A percentile compares a stretch with the other conserved stretches of the same genome.
Conservation (phyloP, 2,329 filamentous ascomycete species). For the Tolypocladium sp. region DNA sequence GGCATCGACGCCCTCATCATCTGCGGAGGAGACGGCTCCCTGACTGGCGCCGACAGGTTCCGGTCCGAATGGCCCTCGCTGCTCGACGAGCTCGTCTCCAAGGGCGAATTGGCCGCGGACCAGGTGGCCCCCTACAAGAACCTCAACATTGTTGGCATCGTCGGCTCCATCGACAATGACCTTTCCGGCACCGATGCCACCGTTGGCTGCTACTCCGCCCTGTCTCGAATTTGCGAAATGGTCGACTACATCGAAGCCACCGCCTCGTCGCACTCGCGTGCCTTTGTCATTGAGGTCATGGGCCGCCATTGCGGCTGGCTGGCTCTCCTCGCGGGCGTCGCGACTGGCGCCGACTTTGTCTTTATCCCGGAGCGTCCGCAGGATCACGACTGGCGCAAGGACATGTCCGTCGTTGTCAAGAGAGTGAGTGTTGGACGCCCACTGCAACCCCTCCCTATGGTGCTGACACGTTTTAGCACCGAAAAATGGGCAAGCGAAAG, state of each 20-base stretch:
- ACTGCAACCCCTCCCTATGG: background rate
- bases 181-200: slow-evolving; percentile 95
- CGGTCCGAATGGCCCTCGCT: slow-evolving; percentile 85
- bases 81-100: slow-evolving; percentile 72
- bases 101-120: slow-evolving; percentile 57
- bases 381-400: slow-evolving; percentile 75
- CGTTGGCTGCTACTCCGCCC: slow-evolving; percentile 91
- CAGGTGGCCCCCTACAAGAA: slow-evolving; percentile 71
- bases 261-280: slow-evolving; percentile 84
- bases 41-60: slow-evolving; percentile 93
- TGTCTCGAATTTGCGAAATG: slow-evolving; percentile 87
- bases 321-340: slow-evolving; percentile 90
- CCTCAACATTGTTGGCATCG: slow-evolving; percentile 91
- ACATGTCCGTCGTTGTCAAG: slow-evolving; percentile 73
- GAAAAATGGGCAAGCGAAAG: slow-evolving; percentile 83
- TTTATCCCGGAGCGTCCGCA: slow-evolving; percentile 95
- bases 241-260: slow-evolving; percentile 97
- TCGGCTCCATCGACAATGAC: slow-evolving; percentile 97
- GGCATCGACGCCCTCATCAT: slow-evolving; percentile 96
- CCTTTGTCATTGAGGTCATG: slow-evolving; percentile 98
- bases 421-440: slow-evolving; percentile 39
- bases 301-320: slow-evolving; percentile 96
- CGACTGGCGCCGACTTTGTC: slow-evolving; percentile 89
- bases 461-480: slow-evolving; percentile 49
- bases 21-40: slow-evolving; percentile 90